Evolutionary conservation across 140 eudicot genomes (phyloP).

Genomic region (Ambrosia hybrid): DNA sequence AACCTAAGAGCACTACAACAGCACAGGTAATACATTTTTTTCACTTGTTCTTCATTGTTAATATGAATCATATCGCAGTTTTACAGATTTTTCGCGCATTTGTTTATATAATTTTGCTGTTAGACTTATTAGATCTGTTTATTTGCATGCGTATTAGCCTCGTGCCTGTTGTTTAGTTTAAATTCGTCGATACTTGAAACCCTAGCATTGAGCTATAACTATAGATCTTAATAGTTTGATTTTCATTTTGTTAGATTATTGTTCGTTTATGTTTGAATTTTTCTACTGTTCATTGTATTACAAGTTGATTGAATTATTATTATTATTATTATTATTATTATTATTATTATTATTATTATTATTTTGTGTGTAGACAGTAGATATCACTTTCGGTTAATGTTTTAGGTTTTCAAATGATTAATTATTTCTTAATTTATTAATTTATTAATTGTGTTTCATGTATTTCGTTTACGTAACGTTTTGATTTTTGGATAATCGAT

Average conservation of each 20-base stretch:
- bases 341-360: too few species aligned
- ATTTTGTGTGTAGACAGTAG: background rate
- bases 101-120: constrained; percentile 6
- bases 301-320: background rate
- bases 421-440: background rate
- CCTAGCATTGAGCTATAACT: constrained; percentile 18
- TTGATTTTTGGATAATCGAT: background rate
- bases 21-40: constrained; percentile 9
- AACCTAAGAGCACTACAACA: constrained; percentile 13
- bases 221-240: constrained; percentile 12
- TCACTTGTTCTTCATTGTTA: constrained; percentile 11
- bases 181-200: constrained; percentile 15
- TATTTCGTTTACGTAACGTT: background rate
- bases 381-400: background rate
- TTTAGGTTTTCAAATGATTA: background rate
- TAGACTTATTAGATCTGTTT: constrained; percentile 27
- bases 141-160: constrained; percentile 1
- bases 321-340: too few species aligned
- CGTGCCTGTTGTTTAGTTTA: background rate
- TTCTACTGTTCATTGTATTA: background rate
- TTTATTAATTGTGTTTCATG: background rate
- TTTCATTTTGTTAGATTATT: background rate
- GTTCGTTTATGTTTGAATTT: constrained; percentile 9
- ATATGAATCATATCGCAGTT: background rate
- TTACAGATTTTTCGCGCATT: background rate